A percentile compares a stretch with the other conserved stretches of the same genome.
These are phyloP conservation scores for Penicillium goetzii DNA, from an alignment of 495 filamentous ascomycete species.

Conservation along the genomic window DNA sequence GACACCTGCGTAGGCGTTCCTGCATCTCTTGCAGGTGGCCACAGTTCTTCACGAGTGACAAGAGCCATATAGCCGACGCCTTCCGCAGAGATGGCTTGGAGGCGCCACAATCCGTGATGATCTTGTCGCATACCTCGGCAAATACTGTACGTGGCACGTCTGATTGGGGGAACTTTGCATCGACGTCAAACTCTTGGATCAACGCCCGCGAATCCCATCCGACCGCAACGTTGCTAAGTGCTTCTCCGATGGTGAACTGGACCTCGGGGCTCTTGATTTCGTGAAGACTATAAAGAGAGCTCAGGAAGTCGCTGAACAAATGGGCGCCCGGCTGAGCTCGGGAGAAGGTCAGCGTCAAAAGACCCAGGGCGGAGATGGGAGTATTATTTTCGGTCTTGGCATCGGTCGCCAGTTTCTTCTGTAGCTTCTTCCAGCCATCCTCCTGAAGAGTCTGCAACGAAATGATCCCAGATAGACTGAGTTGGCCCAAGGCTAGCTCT, in stretches of 20 bases:
- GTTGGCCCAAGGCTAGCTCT: constrained; percentile 69
- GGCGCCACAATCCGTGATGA: constrained; percentile 72
- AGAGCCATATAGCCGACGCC: constrained; percentile 88
- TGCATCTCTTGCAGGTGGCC: constrained; percentile 74
- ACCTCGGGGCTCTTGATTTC: constrained; percentile 82
- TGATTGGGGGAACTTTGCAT: constrained; percentile 47
- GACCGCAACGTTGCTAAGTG: constrained; percentile 71
- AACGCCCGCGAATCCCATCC: constrained; percentile 77
- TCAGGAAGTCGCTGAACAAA: constrained; percentile 51
- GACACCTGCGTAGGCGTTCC: constrained; percentile 71
- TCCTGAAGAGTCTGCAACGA: constrained; percentile 41
- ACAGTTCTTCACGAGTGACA: constrained; percentile 91
- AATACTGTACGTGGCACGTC: constrained; percentile 54
- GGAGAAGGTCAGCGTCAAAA: constrained; percentile 58
- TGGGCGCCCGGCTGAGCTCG: constrained; percentile 36
- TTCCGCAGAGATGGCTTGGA: constrained; percentile 87
- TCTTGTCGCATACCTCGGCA: constrained; percentile 61
- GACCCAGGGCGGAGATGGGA: constrained; percentile 76
- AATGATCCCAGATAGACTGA: constrained; percentile 71
- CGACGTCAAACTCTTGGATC: constrained; percentile 63
- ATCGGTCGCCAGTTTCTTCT: constrained; percentile 61
- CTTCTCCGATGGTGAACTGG: constrained; percentile 88
- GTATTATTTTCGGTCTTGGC: constrained; percentile 82
- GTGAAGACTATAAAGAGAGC: constrained; percentile 72
- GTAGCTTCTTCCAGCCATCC: constrained; percentile 47